A percentile compares a stretch with the other conserved stretches of the same genome.
phyloP scores from a whole-genome alignment of 1,284 basidiomycete species.

The Trametes pubescens region DNA sequence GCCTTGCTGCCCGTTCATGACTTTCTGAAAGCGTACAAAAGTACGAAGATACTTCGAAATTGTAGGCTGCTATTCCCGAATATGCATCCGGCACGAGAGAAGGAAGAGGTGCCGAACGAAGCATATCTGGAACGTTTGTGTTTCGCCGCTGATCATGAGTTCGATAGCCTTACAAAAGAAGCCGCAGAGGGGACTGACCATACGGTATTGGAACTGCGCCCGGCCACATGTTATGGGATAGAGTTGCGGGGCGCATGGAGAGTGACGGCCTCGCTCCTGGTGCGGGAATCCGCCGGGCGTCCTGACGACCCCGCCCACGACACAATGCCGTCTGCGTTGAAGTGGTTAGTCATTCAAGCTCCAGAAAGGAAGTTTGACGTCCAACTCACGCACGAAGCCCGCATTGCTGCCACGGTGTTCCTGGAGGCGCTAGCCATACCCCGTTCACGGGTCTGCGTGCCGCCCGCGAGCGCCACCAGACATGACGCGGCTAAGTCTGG shows the following conservation, averaged over 20 bases:
- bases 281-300: constrained; percentile 6
- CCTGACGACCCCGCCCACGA: constrained; percentile 6
- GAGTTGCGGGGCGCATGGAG: constrained; percentile 5
- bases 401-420: neutral
- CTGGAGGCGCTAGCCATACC: neutral
- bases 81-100: neutral
- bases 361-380: neutral
- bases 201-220: constrained; percentile 3
- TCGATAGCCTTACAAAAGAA: neutral
- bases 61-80: neutral
- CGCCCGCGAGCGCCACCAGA: neutral
- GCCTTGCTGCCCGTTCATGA: neutral
- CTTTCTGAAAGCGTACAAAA: neutral
- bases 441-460: neutral
- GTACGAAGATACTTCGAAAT: neutral
- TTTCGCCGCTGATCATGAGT: constrained; percentile 2
- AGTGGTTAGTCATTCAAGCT: too few relatives aligned
- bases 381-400: neutral
- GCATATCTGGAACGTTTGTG: neutral
- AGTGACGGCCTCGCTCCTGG: neutral
- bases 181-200: neutral
- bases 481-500: neutral
- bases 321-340: neutral
- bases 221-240: constrained; percentile 2
- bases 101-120: neutral